Evolutionary conservation across 495 filamentous ascomycete species (phyloP).

Genomic region (Jackrogersella multiformis): DNA sequence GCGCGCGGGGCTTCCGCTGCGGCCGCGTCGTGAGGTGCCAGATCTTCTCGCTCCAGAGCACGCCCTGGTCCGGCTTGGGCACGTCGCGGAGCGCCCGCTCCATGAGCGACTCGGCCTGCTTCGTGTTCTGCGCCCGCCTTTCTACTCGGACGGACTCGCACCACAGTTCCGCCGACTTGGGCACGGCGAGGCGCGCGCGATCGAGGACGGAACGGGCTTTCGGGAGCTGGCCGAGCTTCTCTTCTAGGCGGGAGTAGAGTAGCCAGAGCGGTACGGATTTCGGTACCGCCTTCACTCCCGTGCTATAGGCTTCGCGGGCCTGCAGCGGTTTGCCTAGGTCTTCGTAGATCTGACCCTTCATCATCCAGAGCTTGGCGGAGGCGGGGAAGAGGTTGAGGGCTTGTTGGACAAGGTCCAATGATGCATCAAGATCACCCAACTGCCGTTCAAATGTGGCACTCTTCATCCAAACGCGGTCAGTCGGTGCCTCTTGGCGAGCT

Average conservation of each 20-base stretch:
- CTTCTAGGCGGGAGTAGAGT: constrained; percentile 85
- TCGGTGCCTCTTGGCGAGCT: constrained; percentile 85
- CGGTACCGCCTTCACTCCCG: constrained; percentile 86
- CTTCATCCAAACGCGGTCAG: constrained; percentile 96
- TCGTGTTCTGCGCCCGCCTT: constrained; percentile 82
- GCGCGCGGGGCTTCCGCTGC: constrained; percentile 85
- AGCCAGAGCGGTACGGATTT: constrained; percentile 89
- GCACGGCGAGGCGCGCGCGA: constrained; percentile 82
- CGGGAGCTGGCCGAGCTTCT: constrained; percentile 81
- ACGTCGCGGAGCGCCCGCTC: constrained; percentile 90
- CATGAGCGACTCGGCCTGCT: constrained; percentile 89
- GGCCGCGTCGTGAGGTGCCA: constrained; percentile 92
- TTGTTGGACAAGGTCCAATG: constrained; percentile 86
- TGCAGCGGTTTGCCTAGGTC: constrained; percentile 76
- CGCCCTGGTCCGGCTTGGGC: constrained; percentile 74
- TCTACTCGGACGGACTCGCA: constrained; percentile 92
- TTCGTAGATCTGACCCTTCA: constrained; percentile 98
- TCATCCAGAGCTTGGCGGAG: constrained; percentile 93
- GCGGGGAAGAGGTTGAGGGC: constrained; percentile 88
- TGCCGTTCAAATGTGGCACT: constrained; percentile 90
- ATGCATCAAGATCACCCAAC: constrained; percentile 77
- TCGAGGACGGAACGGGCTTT: constrained; percentile 94
- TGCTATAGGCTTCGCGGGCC: constrained; percentile 89
- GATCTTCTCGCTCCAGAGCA: constrained; percentile 93
- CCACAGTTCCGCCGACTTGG: constrained; percentile 87